Percentiles rank a stretch among this genome's conserved stretches.
Evolutionary conservation across 2,329 filamentous ascomycete species (phyloP).

Genomic region (Botrytis medusae): DNA sequence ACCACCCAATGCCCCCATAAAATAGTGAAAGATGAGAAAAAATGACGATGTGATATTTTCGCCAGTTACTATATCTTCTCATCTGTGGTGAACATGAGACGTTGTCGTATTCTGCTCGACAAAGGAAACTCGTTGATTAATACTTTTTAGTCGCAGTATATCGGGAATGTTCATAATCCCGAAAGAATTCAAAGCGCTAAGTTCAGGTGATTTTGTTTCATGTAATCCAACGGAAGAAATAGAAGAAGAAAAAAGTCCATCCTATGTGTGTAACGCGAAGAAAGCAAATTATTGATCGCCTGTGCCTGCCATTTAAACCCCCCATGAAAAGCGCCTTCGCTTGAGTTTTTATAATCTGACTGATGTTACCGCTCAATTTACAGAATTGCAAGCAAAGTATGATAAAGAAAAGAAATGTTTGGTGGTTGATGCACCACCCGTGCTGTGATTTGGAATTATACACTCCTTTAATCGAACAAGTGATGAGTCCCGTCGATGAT

Average conservation of each 20-base stretch:
- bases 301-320: constrained; percentile 19
- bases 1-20: constrained; percentile 6
- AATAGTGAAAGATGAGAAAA: neutral
- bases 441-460: neutral
- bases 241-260: constrained; percentile 8
- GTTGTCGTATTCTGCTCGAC: neutral
- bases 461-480: constrained; percentile 14
- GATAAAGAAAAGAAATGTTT: constrained; percentile 9
- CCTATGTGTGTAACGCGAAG: constrained; percentile 15
- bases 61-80: constrained; percentile 10
- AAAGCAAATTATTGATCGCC: constrained; percentile 12
- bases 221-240: constrained; percentile 19
- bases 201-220: constrained; percentile 18
- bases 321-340: constrained; percentile 22
- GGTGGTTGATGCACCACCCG: constrained; percentile 18
- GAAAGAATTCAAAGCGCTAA: constrained; percentile 9
- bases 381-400: constrained; percentile 20
- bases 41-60: constrained; percentile 14
- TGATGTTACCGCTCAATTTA: constrained; percentile 22
- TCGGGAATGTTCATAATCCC: constrained; percentile 11
- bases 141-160: constrained; percentile 10
- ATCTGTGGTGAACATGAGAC: constrained; percentile 2
- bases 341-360: constrained; percentile 20
- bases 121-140: constrained; percentile 21
- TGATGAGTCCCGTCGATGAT: constrained; percentile 26